These are phyloP conservation scores for Pseudoscleropodium purum DNA, from an alignment of 225 moss, liverwort and hornwort species.

Conservation along the genomic window DNA sequence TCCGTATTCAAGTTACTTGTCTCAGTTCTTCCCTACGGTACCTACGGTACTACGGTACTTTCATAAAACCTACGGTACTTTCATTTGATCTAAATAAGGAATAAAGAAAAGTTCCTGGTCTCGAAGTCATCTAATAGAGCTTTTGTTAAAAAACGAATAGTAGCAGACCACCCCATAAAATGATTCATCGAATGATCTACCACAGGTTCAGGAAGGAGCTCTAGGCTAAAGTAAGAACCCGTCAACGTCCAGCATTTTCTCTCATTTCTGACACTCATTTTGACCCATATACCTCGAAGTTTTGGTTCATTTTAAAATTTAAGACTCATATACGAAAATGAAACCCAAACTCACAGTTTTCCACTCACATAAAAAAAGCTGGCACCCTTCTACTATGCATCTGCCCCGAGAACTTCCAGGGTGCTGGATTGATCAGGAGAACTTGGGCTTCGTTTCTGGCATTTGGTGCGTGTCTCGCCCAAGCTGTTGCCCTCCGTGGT, in stretches of 20 bases:
- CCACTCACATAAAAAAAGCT: neutral
- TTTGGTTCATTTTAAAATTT: neutral
- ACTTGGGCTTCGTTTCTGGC: constrained; percentile 26
- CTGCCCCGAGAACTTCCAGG: neutral
- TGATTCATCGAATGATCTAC: neutral
- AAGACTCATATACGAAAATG: neutral
- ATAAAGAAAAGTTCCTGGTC: neutral
- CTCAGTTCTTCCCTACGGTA: neutral
- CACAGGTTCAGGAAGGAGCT: neutral
- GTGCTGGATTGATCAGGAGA: constrained; percentile 15
- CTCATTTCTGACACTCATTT: neutral
- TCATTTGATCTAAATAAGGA: neutral
- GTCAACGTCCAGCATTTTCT: neutral
- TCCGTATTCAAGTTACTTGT: neutral
- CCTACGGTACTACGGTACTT: neutral
- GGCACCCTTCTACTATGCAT: neutral
- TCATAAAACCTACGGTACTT: neutral
- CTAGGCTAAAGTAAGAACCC: neutral
- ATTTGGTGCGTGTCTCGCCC: constrained; percentile 19
- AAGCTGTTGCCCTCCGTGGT: constrained; percentile 26
- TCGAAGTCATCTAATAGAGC: neutral
- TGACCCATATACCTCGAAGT: neutral
- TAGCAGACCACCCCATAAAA: neutral
- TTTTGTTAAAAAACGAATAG: neutral
- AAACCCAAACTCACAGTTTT: neutral